Percentiles rank a stretch among this genome's conserved stretches.
These are phyloP conservation scores for Claviceps sp. DNA, from an alignment of 2,329 filamentous ascomycete genomes.

Conservation along the genomic window DNA sequence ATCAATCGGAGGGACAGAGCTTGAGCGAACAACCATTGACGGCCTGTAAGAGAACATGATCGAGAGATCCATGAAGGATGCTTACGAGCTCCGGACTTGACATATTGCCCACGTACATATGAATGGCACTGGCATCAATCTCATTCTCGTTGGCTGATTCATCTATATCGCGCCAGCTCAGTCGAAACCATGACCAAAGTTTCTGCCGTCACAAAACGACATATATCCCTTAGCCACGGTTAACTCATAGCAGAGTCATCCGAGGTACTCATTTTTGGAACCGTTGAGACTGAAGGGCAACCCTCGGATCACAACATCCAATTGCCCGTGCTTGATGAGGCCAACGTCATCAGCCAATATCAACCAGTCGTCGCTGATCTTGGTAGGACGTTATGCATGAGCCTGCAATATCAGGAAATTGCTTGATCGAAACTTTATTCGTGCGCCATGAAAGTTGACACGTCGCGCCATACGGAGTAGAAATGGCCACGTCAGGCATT, in stretches of 20 bases:
- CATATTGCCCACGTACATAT: slow-evolving; percentile 60
- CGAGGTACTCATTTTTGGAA: too few relatives aligned
- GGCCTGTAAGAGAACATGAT: slow-evolving; percentile 47
- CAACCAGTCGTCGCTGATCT: slow-evolving; percentile 3
- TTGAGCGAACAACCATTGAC: slow-evolving; percentile 34
- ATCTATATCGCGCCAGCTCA: slow-evolving; percentile 54
- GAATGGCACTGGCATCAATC: slow-evolving; percentile 46
- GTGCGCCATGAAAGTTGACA: slow-evolving; percentile 48
- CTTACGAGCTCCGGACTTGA: slow-evolving; percentile 24
- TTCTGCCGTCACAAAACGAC: slow-evolving; percentile 72
- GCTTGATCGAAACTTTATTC: background rate
- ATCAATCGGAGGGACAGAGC: slow-evolving; percentile 42
- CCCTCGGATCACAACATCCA: too few relatives aligned
- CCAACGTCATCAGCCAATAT: too few relatives aligned
- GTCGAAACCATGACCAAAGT: slow-evolving; percentile 63
- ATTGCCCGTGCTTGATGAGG: too few relatives aligned
- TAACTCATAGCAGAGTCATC: slow-evolving; percentile 24
- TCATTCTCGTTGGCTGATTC: slow-evolving; percentile 63
- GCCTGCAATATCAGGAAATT: slow-evolving; percentile 14
- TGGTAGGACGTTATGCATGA: slow-evolving; percentile 21
- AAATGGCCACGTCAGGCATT: slow-evolving; percentile 28
- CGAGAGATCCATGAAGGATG: slow-evolving; percentile 58
- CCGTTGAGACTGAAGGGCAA: too few relatives aligned
- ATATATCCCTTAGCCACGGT: slow-evolving; percentile 43
- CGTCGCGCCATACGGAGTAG: slow-evolving; percentile 53